phyloP scores from a whole-genome alignment of 495 filamentous ascomycete genomes.

The Pyrenula massariospora region DNA sequence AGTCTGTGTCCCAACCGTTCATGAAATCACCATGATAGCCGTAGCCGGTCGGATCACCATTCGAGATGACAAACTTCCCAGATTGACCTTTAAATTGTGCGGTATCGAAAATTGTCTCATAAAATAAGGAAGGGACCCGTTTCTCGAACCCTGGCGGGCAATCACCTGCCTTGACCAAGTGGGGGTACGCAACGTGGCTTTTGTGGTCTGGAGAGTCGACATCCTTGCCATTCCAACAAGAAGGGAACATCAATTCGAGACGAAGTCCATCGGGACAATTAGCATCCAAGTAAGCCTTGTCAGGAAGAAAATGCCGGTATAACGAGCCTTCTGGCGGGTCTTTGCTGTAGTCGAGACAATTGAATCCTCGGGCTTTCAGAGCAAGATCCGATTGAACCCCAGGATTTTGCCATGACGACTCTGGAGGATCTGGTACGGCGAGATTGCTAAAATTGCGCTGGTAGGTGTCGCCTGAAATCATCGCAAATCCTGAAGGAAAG shows the following conservation, averaged over 20 bases:
- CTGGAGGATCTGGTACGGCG: conserved; percentile 58
- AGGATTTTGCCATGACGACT: conserved; percentile 51
- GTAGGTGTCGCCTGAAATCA: conserved; percentile 68
- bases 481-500: conserved; percentile 70
- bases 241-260: conserved; percentile 80
- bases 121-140: conserved; percentile 67
- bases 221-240: conserved; percentile 78
- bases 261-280: conserved; percentile 69
- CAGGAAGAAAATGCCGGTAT: conserved; percentile 69
- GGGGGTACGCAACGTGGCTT: conserved; percentile 67
- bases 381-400: conserved; percentile 53
- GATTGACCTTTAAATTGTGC: conserved; percentile 49
- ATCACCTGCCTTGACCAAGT: conserved; percentile 57
- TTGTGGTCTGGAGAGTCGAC: conserved; percentile 49
- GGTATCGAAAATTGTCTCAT: conserved; percentile 80
- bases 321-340: conserved; percentile 51
- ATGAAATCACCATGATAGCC: conserved; percentile 86
- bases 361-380: conserved; percentile 85
- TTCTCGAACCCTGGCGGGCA: conserved; percentile 65
- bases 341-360: conserved; percentile 69
- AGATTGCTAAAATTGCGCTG: conserved; percentile 63
- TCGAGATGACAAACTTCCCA: conserved; percentile 70
- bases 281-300: conserved; percentile 63
- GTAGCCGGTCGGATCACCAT: conserved; percentile 71
- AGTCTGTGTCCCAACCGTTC: conserved; percentile 55